Evolutionary conservation across 139 green algal genomes (phyloP).

Genomic region (Coccomyxa sp.): DNA sequence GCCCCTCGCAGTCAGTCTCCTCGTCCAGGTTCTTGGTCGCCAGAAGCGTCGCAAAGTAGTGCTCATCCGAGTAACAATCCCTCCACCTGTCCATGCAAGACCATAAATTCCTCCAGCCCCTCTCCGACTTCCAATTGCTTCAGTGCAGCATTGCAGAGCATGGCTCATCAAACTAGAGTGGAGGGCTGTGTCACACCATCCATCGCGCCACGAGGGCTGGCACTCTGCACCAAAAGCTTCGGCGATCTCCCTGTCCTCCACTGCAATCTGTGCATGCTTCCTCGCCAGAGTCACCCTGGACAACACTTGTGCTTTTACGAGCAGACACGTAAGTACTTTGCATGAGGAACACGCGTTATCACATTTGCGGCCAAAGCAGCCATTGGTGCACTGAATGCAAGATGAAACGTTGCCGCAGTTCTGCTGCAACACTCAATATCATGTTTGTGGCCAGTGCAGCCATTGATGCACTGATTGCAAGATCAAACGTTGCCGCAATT

Average conservation of each 20-base stretch:
- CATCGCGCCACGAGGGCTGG: background rate
- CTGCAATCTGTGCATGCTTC: constrained; percentile 17
- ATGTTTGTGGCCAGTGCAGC: background rate
- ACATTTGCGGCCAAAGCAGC: background rate
- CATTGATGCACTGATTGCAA: background rate
- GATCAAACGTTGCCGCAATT: too few relatives aligned
- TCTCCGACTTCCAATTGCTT: background rate
- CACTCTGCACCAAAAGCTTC: constrained; percentile 19
- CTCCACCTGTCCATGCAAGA: constrained; percentile 5
- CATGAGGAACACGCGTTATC: background rate
- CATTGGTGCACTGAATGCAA: background rate
- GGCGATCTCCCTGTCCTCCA: constrained; percentile 18
- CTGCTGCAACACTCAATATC: background rate
- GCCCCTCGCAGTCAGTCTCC: constrained; percentile 15
- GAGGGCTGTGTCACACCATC: background rate
- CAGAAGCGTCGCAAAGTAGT: constrained; percentile 42
- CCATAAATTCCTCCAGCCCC: background rate
- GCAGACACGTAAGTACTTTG: background rate
- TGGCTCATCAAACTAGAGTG: background rate
- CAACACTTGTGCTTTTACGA: background rate
- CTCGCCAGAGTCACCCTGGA: constrained; percentile 16
- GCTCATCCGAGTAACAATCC: constrained; percentile 24
- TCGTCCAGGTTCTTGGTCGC: constrained; percentile 17
- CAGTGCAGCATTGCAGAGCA: too few relatives aligned
- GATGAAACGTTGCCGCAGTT: too few relatives aligned